These are phyloP conservation scores for Neonectria magnoliae DNA, from an alignment of 2,329 filamentous ascomycete genomes.

Conservation along the genomic window DNA sequence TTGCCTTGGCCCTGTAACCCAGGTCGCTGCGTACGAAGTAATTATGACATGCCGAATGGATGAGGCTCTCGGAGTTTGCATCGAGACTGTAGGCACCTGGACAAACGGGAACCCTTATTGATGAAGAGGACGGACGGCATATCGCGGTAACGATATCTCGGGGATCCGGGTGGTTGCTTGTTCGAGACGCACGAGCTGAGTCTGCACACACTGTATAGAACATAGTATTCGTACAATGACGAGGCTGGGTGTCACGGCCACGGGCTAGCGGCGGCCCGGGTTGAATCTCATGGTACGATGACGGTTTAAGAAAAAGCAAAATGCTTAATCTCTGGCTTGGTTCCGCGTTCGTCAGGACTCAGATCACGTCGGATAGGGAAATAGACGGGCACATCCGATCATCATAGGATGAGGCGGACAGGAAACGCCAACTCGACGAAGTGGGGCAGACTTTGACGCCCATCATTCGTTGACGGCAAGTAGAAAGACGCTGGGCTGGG, in stretches of 20 bases:
- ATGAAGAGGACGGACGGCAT: constrained; percentile 14
- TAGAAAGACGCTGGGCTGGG: constrained; percentile 28
- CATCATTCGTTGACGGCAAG: constrained; percentile 8
- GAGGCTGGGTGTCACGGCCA: constrained; percentile 25
- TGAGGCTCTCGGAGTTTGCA: constrained; percentile 20
- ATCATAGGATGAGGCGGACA: constrained; percentile 21
- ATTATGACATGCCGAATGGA: constrained; percentile 19
- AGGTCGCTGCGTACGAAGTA: background rate
- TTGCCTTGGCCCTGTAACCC: constrained; percentile 15
- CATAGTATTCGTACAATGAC: constrained; percentile 1
- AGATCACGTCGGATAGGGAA: constrained; percentile 18
- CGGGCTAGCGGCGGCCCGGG: constrained; percentile 24
- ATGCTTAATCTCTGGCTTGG: constrained; percentile 6
- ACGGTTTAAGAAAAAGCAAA: constrained; percentile 35
- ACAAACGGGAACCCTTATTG: background rate
- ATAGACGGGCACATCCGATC: constrained; percentile 31
- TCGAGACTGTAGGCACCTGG: background rate
- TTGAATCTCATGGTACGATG: constrained; percentile 36
- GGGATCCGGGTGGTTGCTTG: constrained; percentile 25
- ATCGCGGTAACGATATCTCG: constrained; percentile 19
- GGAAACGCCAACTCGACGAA: constrained; percentile 14
- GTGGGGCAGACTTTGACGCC: constrained; percentile 12
- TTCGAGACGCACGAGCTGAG: constrained; percentile 14
- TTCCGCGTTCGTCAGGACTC: constrained; percentile 4
- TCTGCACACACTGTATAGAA: background rate